Conservation (phyloP, 805 yeast species). For the Yarrowia sp. region DNA sequence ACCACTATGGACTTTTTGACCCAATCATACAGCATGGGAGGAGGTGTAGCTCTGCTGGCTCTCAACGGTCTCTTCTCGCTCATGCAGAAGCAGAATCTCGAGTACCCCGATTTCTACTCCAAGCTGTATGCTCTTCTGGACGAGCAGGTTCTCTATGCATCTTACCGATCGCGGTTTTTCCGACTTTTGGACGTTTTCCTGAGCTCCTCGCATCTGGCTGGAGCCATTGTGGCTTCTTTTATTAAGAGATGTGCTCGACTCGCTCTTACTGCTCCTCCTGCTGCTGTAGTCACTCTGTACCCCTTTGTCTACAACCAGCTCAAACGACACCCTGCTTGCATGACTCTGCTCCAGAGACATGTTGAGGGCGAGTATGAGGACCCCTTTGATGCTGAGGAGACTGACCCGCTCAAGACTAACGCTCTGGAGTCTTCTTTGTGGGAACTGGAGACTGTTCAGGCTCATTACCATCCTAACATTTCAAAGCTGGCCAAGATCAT, state of each 20-base stretch:
- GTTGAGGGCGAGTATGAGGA: slow-evolving; percentile 49
- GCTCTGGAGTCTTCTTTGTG: slow-evolving; percentile 87
- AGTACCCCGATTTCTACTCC: slow-evolving; percentile 83
- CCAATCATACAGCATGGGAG: slow-evolving; percentile 68
- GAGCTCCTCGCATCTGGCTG: slow-evolving; percentile 82
- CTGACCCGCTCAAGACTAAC: slow-evolving; percentile 71
- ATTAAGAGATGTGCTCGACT: slow-evolving; percentile 78
- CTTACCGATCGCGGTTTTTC: slow-evolving; percentile 82
- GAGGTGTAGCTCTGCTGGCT: slow-evolving; percentile 69
- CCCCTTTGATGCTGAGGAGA: slow-evolving; percentile 62
- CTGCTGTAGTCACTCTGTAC: slow-evolving; percentile 79
- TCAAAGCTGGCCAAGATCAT: slow-evolving; percentile 87
- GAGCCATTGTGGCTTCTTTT: slow-evolving; percentile 81
- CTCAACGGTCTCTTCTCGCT: slow-evolving; percentile 83
- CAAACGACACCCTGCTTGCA: slow-evolving; percentile 91
- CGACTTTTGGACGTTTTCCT: slow-evolving; percentile 82
- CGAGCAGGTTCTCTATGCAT: slow-evolving; percentile 69
- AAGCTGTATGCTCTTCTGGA: slow-evolving; percentile 81
- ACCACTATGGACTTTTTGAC: slow-evolving; percentile 90
- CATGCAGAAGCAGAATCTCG: slow-evolving; percentile 78
- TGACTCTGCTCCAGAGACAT: slow-evolving; percentile 70
- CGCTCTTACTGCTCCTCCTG: slow-evolving; percentile 74
- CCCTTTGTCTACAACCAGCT: slow-evolving; percentile 90
- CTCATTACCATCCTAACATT: slow-evolving; percentile 93
- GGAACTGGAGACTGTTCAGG: slow-evolving; percentile 79